Evolutionary conservation across 2,329 filamentous ascomycete genomes (phyloP).

Genomic region (Juglanconis sp.): DNA sequence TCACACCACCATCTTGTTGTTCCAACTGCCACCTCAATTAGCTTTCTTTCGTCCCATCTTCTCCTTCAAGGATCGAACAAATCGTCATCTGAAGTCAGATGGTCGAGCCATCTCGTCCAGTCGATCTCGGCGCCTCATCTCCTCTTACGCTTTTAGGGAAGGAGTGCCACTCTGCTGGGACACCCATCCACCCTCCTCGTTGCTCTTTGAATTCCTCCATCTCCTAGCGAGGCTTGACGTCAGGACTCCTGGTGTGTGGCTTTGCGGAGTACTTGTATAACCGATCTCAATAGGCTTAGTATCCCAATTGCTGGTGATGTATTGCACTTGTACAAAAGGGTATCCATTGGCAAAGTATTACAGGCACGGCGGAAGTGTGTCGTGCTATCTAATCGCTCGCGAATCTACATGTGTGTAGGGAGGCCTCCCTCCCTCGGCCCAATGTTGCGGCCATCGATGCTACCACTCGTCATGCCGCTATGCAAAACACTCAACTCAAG

Average conservation of each 20-base stretch:
- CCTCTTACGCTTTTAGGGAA: neutral
- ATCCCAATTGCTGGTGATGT: neutral
- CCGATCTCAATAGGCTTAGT: neutral
- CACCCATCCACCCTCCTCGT: neutral
- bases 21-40: neutral
- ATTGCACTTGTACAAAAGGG: neutral
- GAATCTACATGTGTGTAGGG: neutral
- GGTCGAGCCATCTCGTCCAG: slow-evolving; percentile 3
- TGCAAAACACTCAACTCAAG: neutral
- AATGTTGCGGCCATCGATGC: neutral
- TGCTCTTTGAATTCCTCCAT: neutral
- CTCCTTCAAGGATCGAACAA: neutral
- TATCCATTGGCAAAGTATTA: slow-evolving; percentile 9
- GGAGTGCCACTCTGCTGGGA: neutral
- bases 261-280: neutral
- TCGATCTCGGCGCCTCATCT: neutral
- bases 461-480: neutral
- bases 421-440: slow-evolving; percentile 1
- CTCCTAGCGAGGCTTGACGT: neutral
- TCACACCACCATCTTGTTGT: neutral
- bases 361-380: neutral
- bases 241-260: neutral
- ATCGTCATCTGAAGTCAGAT: neutral
- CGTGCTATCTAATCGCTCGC: neutral
- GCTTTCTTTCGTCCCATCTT: neutral